phyloP scores from a whole-genome alignment of 2,329 filamentous ascomycete genomes.

The Diaporthe amygdali region DNA sequence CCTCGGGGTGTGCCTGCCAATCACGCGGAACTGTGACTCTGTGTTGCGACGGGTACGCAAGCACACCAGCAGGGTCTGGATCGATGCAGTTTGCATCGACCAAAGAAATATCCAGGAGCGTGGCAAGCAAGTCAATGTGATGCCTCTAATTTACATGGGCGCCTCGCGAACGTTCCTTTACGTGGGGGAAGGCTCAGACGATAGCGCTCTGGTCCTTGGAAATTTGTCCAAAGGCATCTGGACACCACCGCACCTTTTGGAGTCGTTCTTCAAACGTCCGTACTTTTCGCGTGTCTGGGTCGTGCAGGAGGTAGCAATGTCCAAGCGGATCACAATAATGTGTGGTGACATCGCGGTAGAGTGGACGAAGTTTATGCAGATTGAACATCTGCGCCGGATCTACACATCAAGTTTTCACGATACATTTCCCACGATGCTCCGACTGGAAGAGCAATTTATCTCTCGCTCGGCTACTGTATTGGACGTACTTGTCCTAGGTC shows the following conservation, averaged over 20 bases:
- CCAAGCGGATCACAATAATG: not conserved
- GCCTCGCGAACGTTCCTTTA: not conserved
- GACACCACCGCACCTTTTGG: not conserved
- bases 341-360: not conserved
- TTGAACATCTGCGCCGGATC: not conserved
- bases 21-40: not conserved
- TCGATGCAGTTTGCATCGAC: not conserved
- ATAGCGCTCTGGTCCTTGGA: not conserved
- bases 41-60: not conserved
- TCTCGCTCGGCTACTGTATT: not conserved
- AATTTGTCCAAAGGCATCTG: not conserved
- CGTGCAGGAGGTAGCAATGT: not conserved
- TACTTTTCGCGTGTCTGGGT: not conserved
- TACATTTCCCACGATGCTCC: not conserved
- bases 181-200: not conserved
- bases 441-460: too few relatives aligned
- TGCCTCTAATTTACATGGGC: not conserved
- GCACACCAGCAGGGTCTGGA: not conserved
- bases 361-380: not conserved
- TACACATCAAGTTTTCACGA: not conserved
- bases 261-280: not conserved
- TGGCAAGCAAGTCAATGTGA: not conserved
- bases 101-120: not conserved
- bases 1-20: not conserved
- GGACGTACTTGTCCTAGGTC: not conserved